Conservation (phyloP, 768 basidiomycete genomes). For the Serendipita sp. region DNA sequence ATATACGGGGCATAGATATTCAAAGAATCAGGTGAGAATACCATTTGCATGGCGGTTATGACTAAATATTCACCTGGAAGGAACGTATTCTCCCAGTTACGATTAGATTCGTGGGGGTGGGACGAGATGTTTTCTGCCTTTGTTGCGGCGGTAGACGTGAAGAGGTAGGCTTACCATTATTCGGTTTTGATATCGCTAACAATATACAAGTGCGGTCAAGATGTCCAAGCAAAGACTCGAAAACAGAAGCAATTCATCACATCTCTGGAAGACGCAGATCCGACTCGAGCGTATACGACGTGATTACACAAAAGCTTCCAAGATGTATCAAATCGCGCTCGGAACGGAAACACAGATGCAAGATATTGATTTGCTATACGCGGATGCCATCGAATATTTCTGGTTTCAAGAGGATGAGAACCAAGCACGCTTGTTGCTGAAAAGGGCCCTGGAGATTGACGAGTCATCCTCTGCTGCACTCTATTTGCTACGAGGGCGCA, state of each 20-base stretch:
- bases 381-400: constrained; percentile 75
- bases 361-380: constrained; percentile 42
- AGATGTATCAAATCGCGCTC: constrained; percentile 47
- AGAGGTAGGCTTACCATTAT: constrained; percentile 27
- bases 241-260: constrained; percentile 34
- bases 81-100: constrained; percentile 43
- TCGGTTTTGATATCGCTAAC: constrained; percentile 8
- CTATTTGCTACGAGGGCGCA: constrained; percentile 29
- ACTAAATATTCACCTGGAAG: constrained; percentile 18
- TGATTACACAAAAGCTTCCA: constrained; percentile 50
- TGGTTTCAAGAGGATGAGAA: constrained; percentile 43
- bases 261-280: constrained; percentile 62
- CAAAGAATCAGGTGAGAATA: constrained; percentile 24
- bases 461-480: constrained; percentile 34
- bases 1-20: constrained; percentile 34
- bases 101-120: constrained; percentile 39
- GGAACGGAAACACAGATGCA: constrained; percentile 20
- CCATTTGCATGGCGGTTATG: neutral
- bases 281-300: constrained; percentile 53
- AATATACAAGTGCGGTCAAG: constrained; percentile 39
- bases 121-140: constrained; percentile 49
- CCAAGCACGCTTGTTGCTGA: constrained; percentile 34
- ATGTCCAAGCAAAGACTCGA: constrained; percentile 50
- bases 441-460: constrained; percentile 37
- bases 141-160: constrained; percentile 41